Percentiles rank a stretch among this genome's conserved stretches.
Conservation (phyloP, 345 rosid genomes). For the Melaleuca alternifolia region DNA sequence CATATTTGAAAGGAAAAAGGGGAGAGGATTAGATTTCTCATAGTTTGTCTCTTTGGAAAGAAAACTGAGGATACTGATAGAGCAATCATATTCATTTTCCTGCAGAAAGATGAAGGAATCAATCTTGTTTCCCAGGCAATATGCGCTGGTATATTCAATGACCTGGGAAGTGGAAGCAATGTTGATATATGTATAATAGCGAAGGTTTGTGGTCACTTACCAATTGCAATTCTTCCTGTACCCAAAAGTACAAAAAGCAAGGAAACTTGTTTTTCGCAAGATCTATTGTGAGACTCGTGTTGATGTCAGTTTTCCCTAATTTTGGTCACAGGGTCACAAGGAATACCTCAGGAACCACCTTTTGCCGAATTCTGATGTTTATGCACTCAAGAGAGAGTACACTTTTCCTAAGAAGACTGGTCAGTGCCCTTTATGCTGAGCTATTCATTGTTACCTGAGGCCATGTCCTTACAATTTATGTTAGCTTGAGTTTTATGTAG, state of each 20-base stretch:
- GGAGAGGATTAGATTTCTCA: background rate
- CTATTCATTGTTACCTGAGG: background rate
- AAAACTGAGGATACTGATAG: background rate
- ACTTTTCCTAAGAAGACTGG: slow-evolving; percentile 12
- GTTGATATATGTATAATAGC: slow-evolving; percentile 17
- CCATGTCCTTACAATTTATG: background rate
- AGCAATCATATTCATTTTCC: background rate
- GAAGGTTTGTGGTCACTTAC: slow-evolving; percentile 2
- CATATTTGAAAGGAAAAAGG: background rate
- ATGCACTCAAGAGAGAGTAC: slow-evolving; percentile 1
- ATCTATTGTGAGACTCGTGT: background rate
- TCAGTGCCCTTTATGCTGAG: background rate
- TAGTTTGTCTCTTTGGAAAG: background rate
- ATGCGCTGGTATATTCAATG: slow-evolving; percentile 53
- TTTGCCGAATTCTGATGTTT: slow-evolving; percentile 9
- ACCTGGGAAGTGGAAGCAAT: slow-evolving; percentile 25
- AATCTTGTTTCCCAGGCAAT: slow-evolving; percentile 8
- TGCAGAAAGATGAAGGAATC: slow-evolving; percentile 16
- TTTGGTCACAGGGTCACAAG: slow-evolving; percentile 6
- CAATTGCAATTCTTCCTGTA: background rate
- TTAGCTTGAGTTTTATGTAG: background rate
- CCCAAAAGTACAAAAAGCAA: background rate
- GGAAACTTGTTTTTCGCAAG: background rate
- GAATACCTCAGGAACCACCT: slow-evolving; percentile 17
- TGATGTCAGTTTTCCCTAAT: background rate